phyloP scores from a whole-genome alignment of 2,329 filamentous ascomycete species.

The Periconia sp. region DNA sequence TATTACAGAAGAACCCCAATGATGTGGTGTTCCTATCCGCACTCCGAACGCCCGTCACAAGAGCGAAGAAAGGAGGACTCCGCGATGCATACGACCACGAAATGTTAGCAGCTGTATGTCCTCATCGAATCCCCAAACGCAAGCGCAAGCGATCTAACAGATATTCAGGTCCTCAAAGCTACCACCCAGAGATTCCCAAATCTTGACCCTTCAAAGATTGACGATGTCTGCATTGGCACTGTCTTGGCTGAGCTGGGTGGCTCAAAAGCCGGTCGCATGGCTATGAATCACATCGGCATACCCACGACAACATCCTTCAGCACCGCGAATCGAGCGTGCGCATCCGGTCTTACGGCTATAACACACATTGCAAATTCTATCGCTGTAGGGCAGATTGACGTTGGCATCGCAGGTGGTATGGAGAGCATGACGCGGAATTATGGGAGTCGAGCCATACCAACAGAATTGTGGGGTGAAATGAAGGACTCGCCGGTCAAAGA shows the following conservation, averaged over 20 bases:
- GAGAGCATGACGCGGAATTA: conserved; percentile 97
- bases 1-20: conserved; percentile 75
- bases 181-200: conserved; percentile 73
- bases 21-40: conserved; percentile 89
- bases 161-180: conserved; percentile 60
- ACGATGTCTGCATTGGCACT: conserved; percentile 85
- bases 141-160: neutral
- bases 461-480: conserved; percentile 75
- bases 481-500: conserved; percentile 66
- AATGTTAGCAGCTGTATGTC: conserved; percentile 65
- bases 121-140: no score
- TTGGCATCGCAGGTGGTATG: conserved; percentile 85
- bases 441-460: conserved; percentile 79
- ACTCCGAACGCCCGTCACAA: conserved; percentile 84
- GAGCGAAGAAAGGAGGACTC: conserved; percentile 79
- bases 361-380: conserved; percentile 75
- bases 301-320: conserved; percentile 73
- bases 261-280: conserved; percentile 88
- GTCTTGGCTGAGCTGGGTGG: conserved; percentile 91
- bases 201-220: conserved; percentile 67
- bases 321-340: conserved; percentile 87
- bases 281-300: conserved; percentile 80
- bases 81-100: conserved; percentile 91
- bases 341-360: conserved; percentile 75
- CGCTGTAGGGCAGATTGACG: conserved; percentile 69